A percentile compares a stretch with the other conserved stretches of the same genome.
These are phyloP conservation scores for Lecanoromycetidae sp. DNA, from an alignment of 2,329 filamentous ascomycete species.

Conservation along the genomic window DNA sequence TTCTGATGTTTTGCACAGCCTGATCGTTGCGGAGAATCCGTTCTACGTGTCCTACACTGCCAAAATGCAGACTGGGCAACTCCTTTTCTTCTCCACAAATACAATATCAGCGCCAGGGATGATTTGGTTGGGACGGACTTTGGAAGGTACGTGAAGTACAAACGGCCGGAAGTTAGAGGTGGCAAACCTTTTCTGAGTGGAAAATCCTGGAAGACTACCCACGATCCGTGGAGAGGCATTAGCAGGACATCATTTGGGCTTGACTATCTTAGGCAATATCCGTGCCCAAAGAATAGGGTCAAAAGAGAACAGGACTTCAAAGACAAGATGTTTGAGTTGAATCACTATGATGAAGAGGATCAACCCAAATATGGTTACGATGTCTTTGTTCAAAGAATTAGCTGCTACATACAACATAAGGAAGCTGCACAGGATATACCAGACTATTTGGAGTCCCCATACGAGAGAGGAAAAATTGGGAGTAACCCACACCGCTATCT, in stretches of 20 bases:
- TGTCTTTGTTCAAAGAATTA: constrained; percentile 30
- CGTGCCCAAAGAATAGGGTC: constrained; percentile 11
- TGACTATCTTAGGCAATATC: constrained; percentile 40
- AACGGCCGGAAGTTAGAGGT: constrained; percentile 36
- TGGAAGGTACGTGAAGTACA: constrained; percentile 37
- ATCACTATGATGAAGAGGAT: constrained; percentile 36
- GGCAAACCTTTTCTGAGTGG: constrained; percentile 41
- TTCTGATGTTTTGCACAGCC: constrained; percentile 9
- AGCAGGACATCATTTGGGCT: constrained; percentile 38
- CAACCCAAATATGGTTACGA: constrained; percentile 36
- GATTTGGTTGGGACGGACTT: constrained; percentile 40
- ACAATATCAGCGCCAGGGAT: constrained; percentile 38
- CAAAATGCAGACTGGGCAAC: constrained; percentile 43
- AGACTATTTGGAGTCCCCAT: constrained; percentile 34
- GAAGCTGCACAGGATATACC: constrained; percentile 26
- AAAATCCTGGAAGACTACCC: constrained; percentile 38
- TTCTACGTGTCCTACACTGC: constrained; percentile 34
- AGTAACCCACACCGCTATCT: constrained; percentile 28
- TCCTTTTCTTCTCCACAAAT: constrained; percentile 38
- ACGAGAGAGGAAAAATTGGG: constrained; percentile 28
- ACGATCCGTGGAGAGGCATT: constrained; percentile 41
- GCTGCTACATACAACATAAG: constrained; percentile 32
- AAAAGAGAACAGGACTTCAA: constrained; percentile 20
- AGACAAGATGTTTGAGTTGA: constrained; percentile 40
- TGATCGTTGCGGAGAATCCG: constrained; percentile 20